Evolutionary conservation across 2,329 filamentous ascomycete genomes (phyloP), one percentile per base, ranked within the genome.

Genomic region (Chaetothyriales sp.): DNA sequence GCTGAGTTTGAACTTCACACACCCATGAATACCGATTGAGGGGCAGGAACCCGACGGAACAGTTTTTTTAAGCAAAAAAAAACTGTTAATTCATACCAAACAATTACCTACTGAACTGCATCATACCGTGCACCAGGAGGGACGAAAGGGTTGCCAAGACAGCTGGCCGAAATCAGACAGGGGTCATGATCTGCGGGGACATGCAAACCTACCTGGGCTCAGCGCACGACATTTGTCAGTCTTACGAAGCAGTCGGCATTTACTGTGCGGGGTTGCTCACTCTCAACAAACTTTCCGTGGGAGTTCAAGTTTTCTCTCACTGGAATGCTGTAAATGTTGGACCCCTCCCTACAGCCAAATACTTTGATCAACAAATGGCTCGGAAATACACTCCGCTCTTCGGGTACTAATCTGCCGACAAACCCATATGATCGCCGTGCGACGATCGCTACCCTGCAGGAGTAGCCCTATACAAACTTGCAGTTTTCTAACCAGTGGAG

Each of bases 1-100:
- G 56, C 58, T n/a, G 59, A 61, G 2, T 61, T 61, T 43, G 59
- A 61, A 29, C 58, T 60, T 6, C 54, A 55, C 18, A 60, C 58
- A 29, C 56, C 59, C 19, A 51, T 58, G 52, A 54, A 56, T 19
- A 53, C 51, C 15, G 58, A 60, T 44, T 60, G 57, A 59, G 25
- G 18, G 20, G 18, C 8, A 15, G 5, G 20, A 28, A 33, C 18
- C 19, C 22, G 7, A 15, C 5, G 18, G 33, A 47, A 33, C 15
- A 4, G 33, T 40, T 13, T 40, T 40, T 15, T 5, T n/a, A n/a
- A n/a, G n/a, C n/a, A n/a, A n/a, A n/a, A n/a, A n/a, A 40, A 40
- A 15, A 40, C 33, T 15, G 10, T 15, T 10, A 40, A 40, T 40
- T 2, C 2, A 40, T 15, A 40, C 15, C 10, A 40, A 40, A 15